Base-by-base conservation (phyloP, 306 rosid species). In the Bauhinia variegata region DNA sequence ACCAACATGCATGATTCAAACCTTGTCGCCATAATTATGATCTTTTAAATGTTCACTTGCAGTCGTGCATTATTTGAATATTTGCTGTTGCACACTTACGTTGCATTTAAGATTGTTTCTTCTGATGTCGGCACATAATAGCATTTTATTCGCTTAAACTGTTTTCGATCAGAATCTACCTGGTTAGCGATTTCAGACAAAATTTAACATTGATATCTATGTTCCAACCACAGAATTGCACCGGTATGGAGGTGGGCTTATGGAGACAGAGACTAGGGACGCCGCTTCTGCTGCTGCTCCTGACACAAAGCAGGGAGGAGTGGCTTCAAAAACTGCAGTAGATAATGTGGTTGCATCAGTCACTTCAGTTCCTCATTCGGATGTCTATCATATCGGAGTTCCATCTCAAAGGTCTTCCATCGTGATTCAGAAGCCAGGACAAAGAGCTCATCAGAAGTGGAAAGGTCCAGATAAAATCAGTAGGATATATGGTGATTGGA, bases 401-500 rank as follows among this genome's bases (percentile, higher is more conserved):
- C 84, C 97, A 52, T 88, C 91, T 10, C 99, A 95, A 54, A 83
- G 99, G 71, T 61, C 91, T 33, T 76, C 96, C 16, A 82, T 90
- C 49, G 95, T 86, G 74, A 75, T 70, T 71, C 99, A 90, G 68
- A 83, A 90, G 81, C 75, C 92, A 17, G 97, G 97, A 50, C 96
- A 77, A 79, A 85, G 95, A 88, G 43, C 96, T 64, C 96, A 85
- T 67, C 95, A 95, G 78, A 95, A 95, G 68, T 95, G 99, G 99
- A 95, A 90, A 77, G 99, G 99, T 65, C 99, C 99, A 0, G 99
- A 95, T 78, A 95, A 95, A 87, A 95, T 95, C 82, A 95, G 99
- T 79, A 75, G 91, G 86, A 95, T 95, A 83, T 95, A 95, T 18
- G 99, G 99, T 23, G 99, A 95, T 70, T 95, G 99, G 99, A 88